Evolutionary conservation across 495 filamentous ascomycete species (phyloP).

Genomic region (Articulospora tetracladia): DNA sequence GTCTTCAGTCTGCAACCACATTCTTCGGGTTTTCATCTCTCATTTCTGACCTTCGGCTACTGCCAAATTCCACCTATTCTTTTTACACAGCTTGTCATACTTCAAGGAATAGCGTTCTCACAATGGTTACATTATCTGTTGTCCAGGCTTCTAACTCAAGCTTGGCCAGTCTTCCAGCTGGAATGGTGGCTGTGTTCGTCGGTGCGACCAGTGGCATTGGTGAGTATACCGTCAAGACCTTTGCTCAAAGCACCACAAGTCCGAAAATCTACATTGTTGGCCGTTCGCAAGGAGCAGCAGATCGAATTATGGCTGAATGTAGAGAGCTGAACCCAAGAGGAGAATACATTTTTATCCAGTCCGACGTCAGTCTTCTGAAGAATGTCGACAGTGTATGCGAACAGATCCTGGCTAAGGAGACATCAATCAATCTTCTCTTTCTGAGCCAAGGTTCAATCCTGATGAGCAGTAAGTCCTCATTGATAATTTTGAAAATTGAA

Average conservation of each 20-base stretch:
- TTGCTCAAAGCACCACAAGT: slow-evolving; percentile 18
- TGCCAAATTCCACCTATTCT: too few relatives aligned
- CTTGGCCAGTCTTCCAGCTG: neutral
- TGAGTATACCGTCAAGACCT: slow-evolving; percentile 30
- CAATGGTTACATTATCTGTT: slow-evolving; percentile 16
- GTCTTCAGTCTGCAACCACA: too few relatives aligned
- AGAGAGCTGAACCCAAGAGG: slow-evolving; percentile 12
- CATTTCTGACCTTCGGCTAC: too few relatives aligned
- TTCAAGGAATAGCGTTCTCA: too few relatives aligned
- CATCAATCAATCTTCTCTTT: slow-evolving; percentile 23
- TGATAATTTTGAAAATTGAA: neutral
- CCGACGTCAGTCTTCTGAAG: slow-evolving; percentile 19
- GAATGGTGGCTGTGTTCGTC: slow-evolving; percentile 22
- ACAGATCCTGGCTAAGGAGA: slow-evolving; percentile 14
- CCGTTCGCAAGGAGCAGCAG: slow-evolving; percentile 32
- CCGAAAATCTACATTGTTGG: slow-evolving; percentile 33
- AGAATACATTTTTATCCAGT: slow-evolving; percentile 18
- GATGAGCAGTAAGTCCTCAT: neutral
- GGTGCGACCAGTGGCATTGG: slow-evolving; percentile 41
- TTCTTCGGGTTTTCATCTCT: too few relatives aligned
- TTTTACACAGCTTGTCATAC: too few relatives aligned
- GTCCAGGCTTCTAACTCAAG: slow-evolving; percentile 15
- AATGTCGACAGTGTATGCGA: slow-evolving; percentile 23
- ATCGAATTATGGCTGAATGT: slow-evolving; percentile 29
- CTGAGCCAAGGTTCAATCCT: slow-evolving; percentile 12